Base-by-base conservation (phyloP, 176 grass and related monocot species). In the Ampelocalamus luodianensis region DNA sequence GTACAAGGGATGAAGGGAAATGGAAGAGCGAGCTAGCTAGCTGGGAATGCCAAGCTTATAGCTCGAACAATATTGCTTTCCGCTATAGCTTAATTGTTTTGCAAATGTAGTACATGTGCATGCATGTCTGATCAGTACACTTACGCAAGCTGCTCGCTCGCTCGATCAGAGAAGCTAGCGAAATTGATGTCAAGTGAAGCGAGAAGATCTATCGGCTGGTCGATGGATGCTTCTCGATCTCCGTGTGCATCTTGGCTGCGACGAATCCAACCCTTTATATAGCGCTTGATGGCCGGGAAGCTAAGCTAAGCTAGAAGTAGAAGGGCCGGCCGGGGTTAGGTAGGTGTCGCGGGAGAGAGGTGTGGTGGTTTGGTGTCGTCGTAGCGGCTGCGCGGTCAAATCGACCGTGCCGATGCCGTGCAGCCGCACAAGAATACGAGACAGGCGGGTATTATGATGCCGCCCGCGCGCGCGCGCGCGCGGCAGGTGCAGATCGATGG, bases 301-400 rank as follows among this genome's bases (percentile, higher is more conserved):
- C n/a, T 10, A 23, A 20, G 3, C 4, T 14, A 15, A 5, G 5
- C 44, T 45, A 18, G 8, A 9, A 3, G 55, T 29, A 29, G 29
- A 29, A n/a, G n/a, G n/a, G n/a, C 1, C 1, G 8, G 22, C 2
- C 55, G 8, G 9, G 8, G 8, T 60, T 59, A 23, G 56, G 56
- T 60, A 11, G 54, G 54, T 10, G 54, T n/a, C 1, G 48, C 48
- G 7, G n/a, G 48, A 5, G 48, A 56, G 48, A 16, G 48, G 18
- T 56, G 56, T 0, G 23, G 56, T 24, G 61, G 61, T 80, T 36
- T 11, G 77, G 56, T n/a, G 63, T 0, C 8, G 29, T 34, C 14
- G 22, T 65, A 18, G 63, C 45, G 18, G 63, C 45, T 51, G 65
- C 64, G 48, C 48, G 79, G 79, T 81, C 79, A 81, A 69, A 55